Percentiles rank a stretch among this genome's conserved stretches.
phyloP scores from a whole-genome alignment of 768 basidiomycete genomes.

The Hydnum rufescens region DNA sequence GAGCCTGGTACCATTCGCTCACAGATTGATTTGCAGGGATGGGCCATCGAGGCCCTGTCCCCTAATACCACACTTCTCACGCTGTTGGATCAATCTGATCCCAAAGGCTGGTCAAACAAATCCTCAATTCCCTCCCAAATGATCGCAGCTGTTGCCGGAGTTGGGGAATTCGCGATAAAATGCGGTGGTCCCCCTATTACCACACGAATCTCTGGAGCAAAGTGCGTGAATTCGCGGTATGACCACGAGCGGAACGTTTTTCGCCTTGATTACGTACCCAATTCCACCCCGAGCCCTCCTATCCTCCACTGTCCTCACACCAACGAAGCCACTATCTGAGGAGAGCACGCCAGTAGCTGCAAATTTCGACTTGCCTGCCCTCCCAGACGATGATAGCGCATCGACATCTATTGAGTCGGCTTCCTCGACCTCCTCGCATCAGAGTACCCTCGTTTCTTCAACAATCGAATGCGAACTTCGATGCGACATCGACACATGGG shows the following conservation, averaged over 20 bases:
- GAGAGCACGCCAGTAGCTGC: not conserved
- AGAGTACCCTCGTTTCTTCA: not conserved
- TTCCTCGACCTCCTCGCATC: not conserved
- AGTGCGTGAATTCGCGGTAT: constrained; percentile 51
- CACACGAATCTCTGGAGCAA: constrained; percentile 61
- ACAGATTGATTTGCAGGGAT: constrained; percentile 95
- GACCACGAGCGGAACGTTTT: constrained; percentile 73
- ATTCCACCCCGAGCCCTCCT: constrained; percentile 13
- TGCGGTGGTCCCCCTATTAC: constrained; percentile 87
- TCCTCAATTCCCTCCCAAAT: constrained; percentile 86
- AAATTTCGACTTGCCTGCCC: constrained; percentile 15
- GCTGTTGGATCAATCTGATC: constrained; percentile 88
- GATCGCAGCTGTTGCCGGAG: constrained; percentile 71
- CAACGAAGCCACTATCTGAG: not conserved
- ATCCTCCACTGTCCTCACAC: not conserved
- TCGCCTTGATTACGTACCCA: constrained; percentile 62
- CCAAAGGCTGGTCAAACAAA: constrained; percentile 94
- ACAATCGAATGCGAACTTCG: constrained; percentile 75
- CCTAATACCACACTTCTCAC: constrained; percentile 90
- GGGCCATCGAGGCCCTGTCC: constrained; percentile 89
- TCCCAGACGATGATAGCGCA: constrained; percentile 3
- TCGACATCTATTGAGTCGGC: constrained; percentile 19
- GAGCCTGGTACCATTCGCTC: constrained; percentile 74
- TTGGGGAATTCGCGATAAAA: constrained; percentile 91
- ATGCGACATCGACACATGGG: constrained; percentile 86